Percentiles rank a stretch among this genome's conserved stretches.
phyloP scores from a whole-genome alignment of 371 early-diverging fungal genomes.

The Mortierella sp. region DNA sequence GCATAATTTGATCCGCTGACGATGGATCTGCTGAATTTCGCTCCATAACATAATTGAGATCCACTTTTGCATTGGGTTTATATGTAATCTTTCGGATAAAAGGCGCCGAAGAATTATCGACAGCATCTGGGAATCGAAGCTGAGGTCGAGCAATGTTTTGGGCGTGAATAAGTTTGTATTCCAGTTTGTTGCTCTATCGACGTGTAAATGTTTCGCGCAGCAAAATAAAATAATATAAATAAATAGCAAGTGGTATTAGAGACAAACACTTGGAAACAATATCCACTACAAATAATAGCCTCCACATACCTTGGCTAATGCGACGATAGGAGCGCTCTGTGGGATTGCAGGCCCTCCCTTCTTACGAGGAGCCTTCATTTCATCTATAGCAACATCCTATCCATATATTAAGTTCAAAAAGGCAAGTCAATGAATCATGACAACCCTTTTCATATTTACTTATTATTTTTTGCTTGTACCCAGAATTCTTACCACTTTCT shows the following conservation, averaged over 20 bases:
- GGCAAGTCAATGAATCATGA: constrained; percentile 12
- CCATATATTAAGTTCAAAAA: background rate
- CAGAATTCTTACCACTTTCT: constrained; percentile 77
- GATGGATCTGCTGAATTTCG: background rate
- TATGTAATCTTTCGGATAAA: constrained; percentile 82
- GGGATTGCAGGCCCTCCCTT: constrained; percentile 54
- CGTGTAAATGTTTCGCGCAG: background rate
- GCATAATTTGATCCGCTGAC: constrained; percentile 21
- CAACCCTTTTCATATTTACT: background rate
- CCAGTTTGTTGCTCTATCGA: constrained; percentile 55
- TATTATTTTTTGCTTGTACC: too few relatives aligned
- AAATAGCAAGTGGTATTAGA: too few relatives aligned
- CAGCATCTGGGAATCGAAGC: constrained; percentile 82
- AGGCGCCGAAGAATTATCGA: constrained; percentile 88
- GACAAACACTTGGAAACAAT: background rate
- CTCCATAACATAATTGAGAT: constrained; percentile 73
- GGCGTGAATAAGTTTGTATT: constrained; percentile 77
- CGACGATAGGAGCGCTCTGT: constrained; percentile 70
- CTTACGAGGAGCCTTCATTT: constrained; percentile 63
- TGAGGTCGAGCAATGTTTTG: constrained; percentile 89
- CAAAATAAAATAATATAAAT: background rate
- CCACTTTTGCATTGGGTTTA: constrained; percentile 87
- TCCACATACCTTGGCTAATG: constrained; percentile 61
- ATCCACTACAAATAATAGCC: constrained; percentile 1
- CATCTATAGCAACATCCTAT: constrained; percentile 67